These are phyloP conservation scores for Huiozyma sinensis DNA, from an alignment of 805 yeast species.

Conservation along the genomic window DNA sequence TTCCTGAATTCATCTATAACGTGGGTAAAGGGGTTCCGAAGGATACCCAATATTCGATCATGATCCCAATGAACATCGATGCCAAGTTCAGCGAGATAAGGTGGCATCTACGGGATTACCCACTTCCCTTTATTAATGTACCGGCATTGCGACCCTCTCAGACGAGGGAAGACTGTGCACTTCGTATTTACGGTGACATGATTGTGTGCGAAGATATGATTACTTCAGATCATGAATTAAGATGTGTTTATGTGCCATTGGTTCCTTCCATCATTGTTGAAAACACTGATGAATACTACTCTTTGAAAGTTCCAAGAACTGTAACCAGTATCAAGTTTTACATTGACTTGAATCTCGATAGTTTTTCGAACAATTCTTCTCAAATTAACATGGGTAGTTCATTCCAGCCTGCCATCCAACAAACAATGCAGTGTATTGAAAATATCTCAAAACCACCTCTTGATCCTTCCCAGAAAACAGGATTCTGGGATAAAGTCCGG, in stretches of 20 bases:
- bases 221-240: constrained; percentile 39
- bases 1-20: constrained; percentile 53
- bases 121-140: constrained; percentile 68
- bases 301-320: constrained; percentile 62
- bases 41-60: constrained; percentile 55
- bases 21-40: constrained; percentile 78
- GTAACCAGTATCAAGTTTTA: constrained; percentile 64
- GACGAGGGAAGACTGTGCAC: constrained; percentile 17
- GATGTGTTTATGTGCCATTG: constrained; percentile 54
- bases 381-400: constrained; percentile 78
- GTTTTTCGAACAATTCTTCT: constrained; percentile 48
- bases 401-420: constrained; percentile 74
- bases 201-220: constrained; percentile 58
- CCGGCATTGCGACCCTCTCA: constrained; percentile 39
- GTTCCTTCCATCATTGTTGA: constrained; percentile 35
- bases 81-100: constrained; percentile 51
- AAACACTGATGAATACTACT: constrained; percentile 35
- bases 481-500: constrained; percentile 88
- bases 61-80: constrained; percentile 54
- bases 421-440: constrained; percentile 65
- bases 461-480: constrained; percentile 76
- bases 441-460: constrained; percentile 81
- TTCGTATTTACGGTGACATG: constrained; percentile 49
- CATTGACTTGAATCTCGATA: constrained; percentile 46
- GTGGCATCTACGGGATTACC: constrained; percentile 73